Evolutionary conservation across 768 basidiomycete genomes (phyloP), one percentile per base, ranked within the genome.

Genomic region (Clavaria fumosa): DNA sequence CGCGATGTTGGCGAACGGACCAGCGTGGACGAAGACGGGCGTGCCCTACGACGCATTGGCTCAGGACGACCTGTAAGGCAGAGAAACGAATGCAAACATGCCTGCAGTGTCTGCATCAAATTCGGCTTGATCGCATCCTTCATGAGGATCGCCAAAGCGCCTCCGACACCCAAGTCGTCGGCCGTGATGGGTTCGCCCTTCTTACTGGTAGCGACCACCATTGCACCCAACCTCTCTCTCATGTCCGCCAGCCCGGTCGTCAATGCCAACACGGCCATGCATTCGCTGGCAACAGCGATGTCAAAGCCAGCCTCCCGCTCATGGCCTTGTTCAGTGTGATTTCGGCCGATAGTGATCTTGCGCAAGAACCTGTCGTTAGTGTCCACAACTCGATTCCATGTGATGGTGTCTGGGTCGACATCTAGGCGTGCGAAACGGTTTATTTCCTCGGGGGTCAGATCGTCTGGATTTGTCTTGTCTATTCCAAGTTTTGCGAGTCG

Each of bases 101-200:
- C 75, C 66, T 96, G 83, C 27, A 97, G 66, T 3, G 91, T 90
- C 59, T 99, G 93, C 93, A 99, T 99, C 44, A 99, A 60, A 54
- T 96, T 99, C 17, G 93, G 93, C 63, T 97, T 99, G 64, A 99
- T 89, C 11, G 95, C 86, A 50, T 99, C 93, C 64, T 96, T 96
- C 78, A 99, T 82, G 45, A 99, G 70, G 36, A 97, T 91, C 10
- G 93, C 85, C 37, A 99, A 74, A 36, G 93, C 90, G 41, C 90
- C 91, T 44, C 88, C 81, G 47, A 83, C 85, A 46, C 93, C 93
- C 37, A 99, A 71, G 54, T 99, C 93, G 52, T 97, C 93, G 18
- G 89, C 89, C 24, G 93, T 99, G 57, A 99, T 68, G 19, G 91
- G 75, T 3, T 89, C 82, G 15, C 93, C 95, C 15, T 66, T 69